A percentile compares a stretch with the other conserved stretches of the same genome.
These are phyloP conservation scores for Tillandsia fasciculata DNA, from an alignment of 176 grass and related monocot genomes.

Conservation along the genomic window DNA sequence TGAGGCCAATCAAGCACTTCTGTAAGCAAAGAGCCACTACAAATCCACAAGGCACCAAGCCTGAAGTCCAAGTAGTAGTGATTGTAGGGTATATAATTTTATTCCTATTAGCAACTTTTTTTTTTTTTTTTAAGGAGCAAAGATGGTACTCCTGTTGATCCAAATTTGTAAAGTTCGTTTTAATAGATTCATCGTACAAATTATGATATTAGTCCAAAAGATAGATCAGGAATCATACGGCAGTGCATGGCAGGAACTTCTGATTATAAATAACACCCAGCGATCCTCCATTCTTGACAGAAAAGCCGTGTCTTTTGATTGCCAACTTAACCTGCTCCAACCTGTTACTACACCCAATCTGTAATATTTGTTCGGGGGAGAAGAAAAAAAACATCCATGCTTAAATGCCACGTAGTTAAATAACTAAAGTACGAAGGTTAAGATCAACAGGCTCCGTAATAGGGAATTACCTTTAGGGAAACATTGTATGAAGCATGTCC, in stretches of 20 bases:
- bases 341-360: neutral
- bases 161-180: neutral
- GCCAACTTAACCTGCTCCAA: conserved; percentile 8
- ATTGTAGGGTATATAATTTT: too few species aligned
- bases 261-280: neutral
- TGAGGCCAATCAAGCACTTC: too few species aligned
- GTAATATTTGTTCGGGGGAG: neutral
- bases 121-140: too few species aligned
- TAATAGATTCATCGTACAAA: neutral
- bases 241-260: conserved; percentile 16
- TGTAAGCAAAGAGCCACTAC: too few species aligned
- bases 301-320: conserved; percentile 17
- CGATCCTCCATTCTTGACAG: conserved; percentile 10
- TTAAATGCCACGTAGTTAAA: neutral
- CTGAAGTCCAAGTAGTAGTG: too few species aligned
- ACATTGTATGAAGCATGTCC: conserved; percentile 19
- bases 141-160: too few species aligned
- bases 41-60: too few species aligned
- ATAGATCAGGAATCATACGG: conserved; percentile 12
- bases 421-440: conserved; percentile 6
- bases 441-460: neutral
- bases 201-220: neutral
- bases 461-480: conserved; percentile 15
- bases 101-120: too few species aligned
- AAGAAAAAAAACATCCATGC: neutral